Conservation (phyloP, 495 filamentous ascomycete species). For the Talaromyces wortmannii region DNA sequence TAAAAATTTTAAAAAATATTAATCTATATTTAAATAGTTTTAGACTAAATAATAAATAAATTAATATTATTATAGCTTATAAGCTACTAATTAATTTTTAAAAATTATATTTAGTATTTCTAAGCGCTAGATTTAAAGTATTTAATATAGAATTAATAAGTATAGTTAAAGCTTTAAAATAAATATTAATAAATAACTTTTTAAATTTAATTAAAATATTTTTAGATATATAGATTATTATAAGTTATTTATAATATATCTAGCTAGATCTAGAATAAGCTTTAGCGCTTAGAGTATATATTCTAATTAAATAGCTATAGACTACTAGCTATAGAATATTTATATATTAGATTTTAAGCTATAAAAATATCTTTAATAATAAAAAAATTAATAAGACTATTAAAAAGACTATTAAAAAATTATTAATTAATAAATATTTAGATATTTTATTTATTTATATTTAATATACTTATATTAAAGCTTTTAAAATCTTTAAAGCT, state of each 20-base stretch:
- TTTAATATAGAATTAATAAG: constrained; percentile 1
- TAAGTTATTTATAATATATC: not conserved
- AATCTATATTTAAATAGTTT: no score
- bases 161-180: not conserved
- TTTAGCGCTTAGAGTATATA: not conserved
- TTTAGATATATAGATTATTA: not conserved
- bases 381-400: no score
- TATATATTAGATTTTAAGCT: not conserved
- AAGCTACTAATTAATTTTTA: no score
- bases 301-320: not conserved
- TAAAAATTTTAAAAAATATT: no score
- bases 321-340: not conserved
- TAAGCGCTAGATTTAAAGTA: not conserved
- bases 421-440: no score
- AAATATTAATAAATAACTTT: not conserved
- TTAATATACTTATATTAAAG: no score
- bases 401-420: no score
- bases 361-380: not conserved
- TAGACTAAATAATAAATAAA: no score
- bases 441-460: no score
- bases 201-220: not conserved
- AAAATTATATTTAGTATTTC: no score
- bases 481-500: no score
- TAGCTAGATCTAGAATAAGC: not conserved
- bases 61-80: no score